Evolutionary conservation across 768 basidiomycete genomes (phyloP), one percentile per base, ranked within the genome.

Genomic region (Lactarius vividus): DNA sequence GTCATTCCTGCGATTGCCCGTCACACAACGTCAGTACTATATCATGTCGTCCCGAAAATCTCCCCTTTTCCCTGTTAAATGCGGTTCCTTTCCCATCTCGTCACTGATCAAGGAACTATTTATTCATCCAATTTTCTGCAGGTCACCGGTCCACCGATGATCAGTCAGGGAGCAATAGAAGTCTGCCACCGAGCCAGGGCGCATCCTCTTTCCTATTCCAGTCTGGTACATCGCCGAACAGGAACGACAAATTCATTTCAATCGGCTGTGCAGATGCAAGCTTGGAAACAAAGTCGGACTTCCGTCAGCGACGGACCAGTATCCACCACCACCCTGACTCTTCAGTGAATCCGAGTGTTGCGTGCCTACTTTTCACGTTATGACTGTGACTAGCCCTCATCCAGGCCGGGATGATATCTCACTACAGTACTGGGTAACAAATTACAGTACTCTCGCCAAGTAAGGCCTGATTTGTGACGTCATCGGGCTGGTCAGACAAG

Each of bases 161-260:
- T 61, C 64, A 65, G 53, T 7, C 23, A 40, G 20, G 64, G 53
- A 29, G 53, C 40, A 55, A 55, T 65, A 56, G 35, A 53, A 61
- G 10, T 26, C 23, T 28, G 33, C 57, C 57, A 37, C 18, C n/a
- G 4, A 26, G 4, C 61, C 8, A 29, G 23, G 56, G 57, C 56
- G 35, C 57, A 63, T 59, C 31, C 11, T 23, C 42, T 23, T 26
- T 58, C 52, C 20, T 64, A 11, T 59, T 37, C 26, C 49, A 52
- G 49, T 52, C 15, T n/a, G 23, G 63, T 35, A 54, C 29, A 13
- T 39, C 35, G 33, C 59, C 35, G 33, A 15, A 16, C 40, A 55
- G 59, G 59, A 33, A 65, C 39, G 46, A 53, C 39, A 29, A 46
- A 46, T 56, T 64, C 42, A 49, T 65, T 49, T 35, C n/a, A 23